A percentile compares a stretch with the other conserved stretches of the same genome.
These are phyloP conservation scores for Suhomyces yuchorum DNA, from an alignment of 1,139 yeast genomes.

Conservation along the genomic window DNA sequence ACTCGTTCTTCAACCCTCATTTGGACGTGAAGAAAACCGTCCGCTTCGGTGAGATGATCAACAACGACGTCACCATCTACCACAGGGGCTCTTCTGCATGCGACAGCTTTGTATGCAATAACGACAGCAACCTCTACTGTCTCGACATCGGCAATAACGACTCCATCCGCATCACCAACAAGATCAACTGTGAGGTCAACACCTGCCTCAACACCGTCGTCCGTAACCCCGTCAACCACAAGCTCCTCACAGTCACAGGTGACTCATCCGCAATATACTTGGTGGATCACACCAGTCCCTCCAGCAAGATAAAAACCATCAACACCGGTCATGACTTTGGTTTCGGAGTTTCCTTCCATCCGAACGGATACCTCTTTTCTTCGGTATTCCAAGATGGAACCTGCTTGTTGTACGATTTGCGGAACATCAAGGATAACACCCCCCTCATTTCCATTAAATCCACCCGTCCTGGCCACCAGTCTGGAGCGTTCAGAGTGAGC, in stretches of 20 bases:
- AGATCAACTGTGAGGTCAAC: slow-evolving; percentile 40
- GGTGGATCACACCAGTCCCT: slow-evolving; percentile 34
- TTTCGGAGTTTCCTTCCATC: slow-evolving; percentile 77
- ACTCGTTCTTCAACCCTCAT: slow-evolving; percentile 56
- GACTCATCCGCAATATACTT: slow-evolving; percentile 43
- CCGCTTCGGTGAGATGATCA: slow-evolving; percentile 76
- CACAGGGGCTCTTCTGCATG: slow-evolving; percentile 41
- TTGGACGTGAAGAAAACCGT: slow-evolving; percentile 51
- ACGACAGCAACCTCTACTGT: slow-evolving; percentile 71
- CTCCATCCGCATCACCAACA: slow-evolving; percentile 37
- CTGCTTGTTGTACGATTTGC: slow-evolving; percentile 71
- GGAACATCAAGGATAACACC: slow-evolving; percentile 46
- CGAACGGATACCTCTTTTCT: slow-evolving; percentile 72
- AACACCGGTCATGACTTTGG: slow-evolving; percentile 74
- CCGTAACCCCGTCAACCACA: slow-evolving; percentile 32
- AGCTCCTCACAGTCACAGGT: slow-evolving; percentile 43
- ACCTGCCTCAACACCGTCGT: slow-evolving; percentile 45
- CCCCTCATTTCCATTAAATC: slow-evolving; percentile 61
- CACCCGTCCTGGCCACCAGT: slow-evolving; percentile 59
- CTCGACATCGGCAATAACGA: slow-evolving; percentile 56
- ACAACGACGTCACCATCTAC: slow-evolving; percentile 73
- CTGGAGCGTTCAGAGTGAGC: slow-evolving; percentile 66
- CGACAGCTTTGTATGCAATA: slow-evolving; percentile 73
- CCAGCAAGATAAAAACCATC: slow-evolving; percentile 29
- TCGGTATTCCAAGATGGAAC: slow-evolving; percentile 86